Base-by-base conservation (phyloP, 148 eudicot species). In the Vaccinium vitisidaea region DNA sequence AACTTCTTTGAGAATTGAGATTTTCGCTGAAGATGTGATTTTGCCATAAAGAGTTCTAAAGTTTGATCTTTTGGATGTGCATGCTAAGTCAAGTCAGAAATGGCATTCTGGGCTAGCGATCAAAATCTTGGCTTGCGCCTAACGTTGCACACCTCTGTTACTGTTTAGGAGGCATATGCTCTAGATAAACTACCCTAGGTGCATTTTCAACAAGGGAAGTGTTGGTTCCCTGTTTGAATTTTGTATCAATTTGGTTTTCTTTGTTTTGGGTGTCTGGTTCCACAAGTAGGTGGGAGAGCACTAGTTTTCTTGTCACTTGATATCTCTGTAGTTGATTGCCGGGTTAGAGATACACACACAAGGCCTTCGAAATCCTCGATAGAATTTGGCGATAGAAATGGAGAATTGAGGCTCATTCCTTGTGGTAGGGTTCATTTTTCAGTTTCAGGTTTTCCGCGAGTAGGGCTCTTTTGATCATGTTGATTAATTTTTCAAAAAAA, bases 181-280 rank as follows among this genome's bases (percentile, higher is more conserved):
- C 46, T 43, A 43, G 46, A 43, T 5, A 43, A 43, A 39, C 43
- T 39, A 39, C 43, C 43, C 43, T 39, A 39, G 43, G 4, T 39
- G 43, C 43, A 39, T 39, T 14, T 69, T 69, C 6, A 27, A 69
- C 74, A 11, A 27, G 74, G 39, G 8, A 25, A 49, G 15, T 49
- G 1, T 6, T 12, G 39, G 70, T 65, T 65, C 30, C 11, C 70
- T 9, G 30, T 65, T 65, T 8, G 14, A 50, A 14, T 67, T 67
- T 67, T 48, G 10, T 75, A 67, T 67, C 48, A 67, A 27, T 67
- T 67, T 49, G 36, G 83, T 48, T 48, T 65, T 81, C 58, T 65
- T 13, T 81, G 55, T 67, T 82, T 46, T 46, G 8, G 50, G n/a
- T 50, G 16, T 50, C n/a, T 3, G 77, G 30, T 11, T 69, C 63